These are phyloP conservation scores for Coniophora puteana DNA, from an alignment of 1,284 basidiomycete genomes.

Conservation along the genomic window DNA sequence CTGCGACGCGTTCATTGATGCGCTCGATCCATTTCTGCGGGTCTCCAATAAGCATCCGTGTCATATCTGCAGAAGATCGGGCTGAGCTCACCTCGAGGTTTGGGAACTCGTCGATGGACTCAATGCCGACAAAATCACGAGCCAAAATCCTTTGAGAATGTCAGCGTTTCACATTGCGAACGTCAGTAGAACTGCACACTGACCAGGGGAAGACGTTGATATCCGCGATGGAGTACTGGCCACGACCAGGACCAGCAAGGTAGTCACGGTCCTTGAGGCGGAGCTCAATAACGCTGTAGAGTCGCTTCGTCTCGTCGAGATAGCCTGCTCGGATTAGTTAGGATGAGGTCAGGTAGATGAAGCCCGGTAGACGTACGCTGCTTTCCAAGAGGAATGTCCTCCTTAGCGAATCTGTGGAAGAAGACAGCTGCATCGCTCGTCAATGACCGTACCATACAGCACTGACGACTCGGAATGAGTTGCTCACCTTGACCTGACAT, in stretches of 20 bases:
- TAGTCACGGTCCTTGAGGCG: slow-evolving; percentile 62
- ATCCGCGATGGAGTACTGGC: slow-evolving; percentile 67
- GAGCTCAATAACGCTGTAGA: slow-evolving; percentile 74
- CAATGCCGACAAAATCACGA: slow-evolving; percentile 44
- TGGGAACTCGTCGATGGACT: slow-evolving; percentile 55
- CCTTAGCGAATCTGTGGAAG: slow-evolving; percentile 53
- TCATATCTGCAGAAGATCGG: too few relatives aligned
- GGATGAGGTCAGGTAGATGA: background rate
- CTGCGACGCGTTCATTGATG: slow-evolving; percentile 1
- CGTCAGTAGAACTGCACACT: slow-evolving; percentile 6
- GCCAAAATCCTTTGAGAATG: slow-evolving; percentile 46
- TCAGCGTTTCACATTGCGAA: background rate
- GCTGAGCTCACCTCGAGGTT: slow-evolving; percentile 46
- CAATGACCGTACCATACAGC: slow-evolving; percentile 2
- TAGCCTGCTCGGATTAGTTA: slow-evolving; percentile 45
- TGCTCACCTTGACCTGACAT: slow-evolving; percentile 65
- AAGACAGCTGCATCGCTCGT: slow-evolving; percentile 45
- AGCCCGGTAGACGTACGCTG: slow-evolving; percentile 39
- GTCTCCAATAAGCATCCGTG: too few relatives aligned
- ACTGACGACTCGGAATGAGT: slow-evolving; percentile 11
- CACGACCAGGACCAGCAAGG: slow-evolving; percentile 64
- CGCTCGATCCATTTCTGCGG: slow-evolving; percentile 3
- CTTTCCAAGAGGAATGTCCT: slow-evolving; percentile 64
- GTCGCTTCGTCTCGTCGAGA: slow-evolving; percentile 70
- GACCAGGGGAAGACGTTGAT: slow-evolving; percentile 57